Conservation (phyloP, 805 yeast genomes). For the Metschnikowia sp. region DNA sequence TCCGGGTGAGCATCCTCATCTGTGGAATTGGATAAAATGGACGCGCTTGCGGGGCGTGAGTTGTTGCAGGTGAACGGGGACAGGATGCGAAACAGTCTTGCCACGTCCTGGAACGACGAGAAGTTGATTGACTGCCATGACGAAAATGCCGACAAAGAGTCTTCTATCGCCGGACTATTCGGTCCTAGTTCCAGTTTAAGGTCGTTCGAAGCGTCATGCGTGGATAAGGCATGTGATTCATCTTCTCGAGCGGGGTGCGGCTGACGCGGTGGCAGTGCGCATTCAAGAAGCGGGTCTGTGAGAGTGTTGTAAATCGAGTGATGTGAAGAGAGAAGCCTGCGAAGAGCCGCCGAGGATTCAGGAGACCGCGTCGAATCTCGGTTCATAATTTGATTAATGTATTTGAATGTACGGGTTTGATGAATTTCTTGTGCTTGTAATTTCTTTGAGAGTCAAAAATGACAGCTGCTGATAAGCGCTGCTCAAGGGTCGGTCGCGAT, state of each 20-base stretch:
- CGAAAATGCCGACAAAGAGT: conserved; percentile 13
- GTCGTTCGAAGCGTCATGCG: too few relatives aligned
- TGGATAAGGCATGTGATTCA: too few relatives aligned
- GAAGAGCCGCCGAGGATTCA: conserved; percentile 7
- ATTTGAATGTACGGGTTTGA: too few relatives aligned
- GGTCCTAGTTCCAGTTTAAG: neutral
- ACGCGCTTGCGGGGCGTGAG: conserved; percentile 18
- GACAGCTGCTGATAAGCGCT: conserved; percentile 1
- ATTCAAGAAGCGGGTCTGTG: conserved; percentile 40
- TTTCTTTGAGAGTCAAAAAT: neutral
- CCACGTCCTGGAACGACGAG: conserved; percentile 18
- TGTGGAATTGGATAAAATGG: conserved; percentile 27
- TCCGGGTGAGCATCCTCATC: conserved; percentile 23
- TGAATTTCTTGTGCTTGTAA: neutral
- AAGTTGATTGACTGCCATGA: conserved; percentile 32
- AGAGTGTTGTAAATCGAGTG: conserved; percentile 38
- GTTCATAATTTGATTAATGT: neutral
- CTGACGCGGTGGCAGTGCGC: conserved; percentile 7
- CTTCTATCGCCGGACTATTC: conserved; percentile 1
- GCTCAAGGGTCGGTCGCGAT: neutral
- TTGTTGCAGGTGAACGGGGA: conserved; percentile 4
- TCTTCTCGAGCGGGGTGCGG: too few relatives aligned
- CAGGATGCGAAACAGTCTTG: conserved; percentile 9
- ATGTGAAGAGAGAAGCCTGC: conserved; percentile 33
- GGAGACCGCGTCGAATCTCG: conserved; percentile 1